Percentiles rank a stretch among this genome's conserved stretches.
Conservation (phyloP, 345 rosid genomes). For the Sonneratia caseolaris region DNA sequence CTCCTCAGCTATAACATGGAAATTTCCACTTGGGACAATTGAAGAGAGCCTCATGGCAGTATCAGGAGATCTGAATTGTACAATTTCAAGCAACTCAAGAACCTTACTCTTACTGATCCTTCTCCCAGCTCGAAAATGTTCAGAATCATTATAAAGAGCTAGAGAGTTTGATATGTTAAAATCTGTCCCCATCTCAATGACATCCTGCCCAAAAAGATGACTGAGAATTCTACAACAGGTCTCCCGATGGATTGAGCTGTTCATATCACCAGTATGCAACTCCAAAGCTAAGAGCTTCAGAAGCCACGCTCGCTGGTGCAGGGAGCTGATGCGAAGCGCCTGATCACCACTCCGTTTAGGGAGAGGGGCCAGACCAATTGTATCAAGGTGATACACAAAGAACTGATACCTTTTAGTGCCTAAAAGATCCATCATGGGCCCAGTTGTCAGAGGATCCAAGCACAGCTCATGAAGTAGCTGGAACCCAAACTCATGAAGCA, state of each 20-base stretch:
- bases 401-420: conserved; percentile 74
- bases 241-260: conserved; percentile 53
- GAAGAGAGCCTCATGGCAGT: conserved; percentile 61
- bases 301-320: conserved; percentile 99
- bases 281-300: conserved; percentile 84
- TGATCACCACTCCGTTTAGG: conserved; percentile 77
- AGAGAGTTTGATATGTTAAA: conserved; percentile 22
- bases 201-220: conserved; percentile 69
- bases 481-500: conserved; percentile 83
- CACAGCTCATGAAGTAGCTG: conserved; percentile 87
- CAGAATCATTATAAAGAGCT: conserved; percentile 32
- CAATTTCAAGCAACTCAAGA: conserved; percentile 71
- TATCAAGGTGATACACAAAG: conserved; percentile 82
- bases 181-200: conserved; percentile 33
- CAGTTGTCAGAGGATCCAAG: conserved; percentile 71
- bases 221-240: conserved; percentile 62
- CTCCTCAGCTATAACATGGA: conserved; percentile 66
- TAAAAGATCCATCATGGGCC: conserved; percentile 80
- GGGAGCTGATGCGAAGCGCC: conserved; percentile 83
- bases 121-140: conserved; percentile 33
- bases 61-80: conserved; percentile 83
- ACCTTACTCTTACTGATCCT: conserved; percentile 72
- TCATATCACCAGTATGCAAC: conserved; percentile 61
- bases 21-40: conserved; percentile 48
- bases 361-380: conserved; percentile 78